These are phyloP conservation scores for Huntiella abstrusa DNA, from an alignment of 2,329 filamentous ascomycete genomes.

Conservation along the genomic window DNA sequence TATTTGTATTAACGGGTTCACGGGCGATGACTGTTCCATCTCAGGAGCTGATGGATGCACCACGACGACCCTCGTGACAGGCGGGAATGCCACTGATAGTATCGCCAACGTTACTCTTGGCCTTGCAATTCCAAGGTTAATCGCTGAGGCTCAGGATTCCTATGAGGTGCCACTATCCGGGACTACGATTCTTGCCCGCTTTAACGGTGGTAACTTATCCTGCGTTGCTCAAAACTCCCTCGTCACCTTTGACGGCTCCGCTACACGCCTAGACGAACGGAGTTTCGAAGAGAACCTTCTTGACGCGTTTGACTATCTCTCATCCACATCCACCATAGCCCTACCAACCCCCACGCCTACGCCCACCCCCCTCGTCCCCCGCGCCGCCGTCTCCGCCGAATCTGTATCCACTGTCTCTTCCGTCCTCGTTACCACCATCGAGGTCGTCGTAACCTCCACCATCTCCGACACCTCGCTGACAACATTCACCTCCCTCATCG, in stretches of 20 bases:
- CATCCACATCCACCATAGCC: slow-evolving; percentile 1
- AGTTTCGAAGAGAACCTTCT: slow-evolving; percentile 13
- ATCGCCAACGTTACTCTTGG: slow-evolving; percentile 61
- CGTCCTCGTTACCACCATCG: slow-evolving; percentile 4
- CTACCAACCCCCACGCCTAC: neutral
- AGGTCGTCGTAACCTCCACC: slow-evolving; percentile 8
- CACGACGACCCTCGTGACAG: slow-evolving; percentile 27
- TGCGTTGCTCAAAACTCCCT: slow-evolving; percentile 76
- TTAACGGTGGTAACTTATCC: slow-evolving; percentile 56
- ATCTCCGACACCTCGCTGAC: slow-evolving; percentile 7
- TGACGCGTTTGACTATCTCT: neutral
- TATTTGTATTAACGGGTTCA: slow-evolving; percentile 78
- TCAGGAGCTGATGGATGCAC: slow-evolving; percentile 32
- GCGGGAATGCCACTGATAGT: slow-evolving; percentile 19
- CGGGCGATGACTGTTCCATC: slow-evolving; percentile 33
- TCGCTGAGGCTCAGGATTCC: slow-evolving; percentile 43
- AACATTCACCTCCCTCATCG: slow-evolving; percentile 7
- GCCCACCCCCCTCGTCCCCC: neutral
- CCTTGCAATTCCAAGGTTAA: slow-evolving; percentile 54
- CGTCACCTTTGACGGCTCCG: slow-evolving; percentile 56
- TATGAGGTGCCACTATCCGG: slow-evolving; percentile 61
- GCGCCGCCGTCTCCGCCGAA: neutral
- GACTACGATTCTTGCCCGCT: slow-evolving; percentile 51
- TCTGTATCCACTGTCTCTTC: slow-evolving; percentile 6
- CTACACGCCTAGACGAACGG: slow-evolving; percentile 19